phyloP scores from a whole-genome alignment of 768 basidiomycete species.

The Daedaleopsis sinensis region DNA sequence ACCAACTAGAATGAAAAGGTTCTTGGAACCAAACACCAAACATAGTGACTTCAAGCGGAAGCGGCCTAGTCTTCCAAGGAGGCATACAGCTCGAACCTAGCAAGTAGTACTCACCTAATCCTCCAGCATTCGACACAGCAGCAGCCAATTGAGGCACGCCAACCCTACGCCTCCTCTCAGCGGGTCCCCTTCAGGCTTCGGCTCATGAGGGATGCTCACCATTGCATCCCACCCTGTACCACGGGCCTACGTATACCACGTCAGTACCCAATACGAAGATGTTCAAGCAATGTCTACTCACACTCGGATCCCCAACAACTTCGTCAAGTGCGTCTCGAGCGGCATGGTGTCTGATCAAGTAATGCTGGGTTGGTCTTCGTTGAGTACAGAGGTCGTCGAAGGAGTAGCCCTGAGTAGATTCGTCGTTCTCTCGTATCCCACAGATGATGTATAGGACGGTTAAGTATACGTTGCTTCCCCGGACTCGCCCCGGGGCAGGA shows the following conservation, averaged over 20 bases:
- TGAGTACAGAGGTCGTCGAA: too few relatives aligned
- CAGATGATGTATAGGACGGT: too few relatives aligned
- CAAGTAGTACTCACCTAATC: constrained; percentile 54
- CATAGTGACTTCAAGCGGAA: neutral
- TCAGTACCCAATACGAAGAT: neutral
- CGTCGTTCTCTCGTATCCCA: too few relatives aligned
- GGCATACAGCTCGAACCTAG: neutral
- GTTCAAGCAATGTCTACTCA: constrained; percentile 35
- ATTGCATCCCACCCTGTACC: constrained; percentile 92
- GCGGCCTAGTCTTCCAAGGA: neutral
- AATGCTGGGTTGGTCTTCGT: too few relatives aligned
- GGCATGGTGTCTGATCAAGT: constrained; percentile 5
- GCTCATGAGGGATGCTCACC: constrained; percentile 43
- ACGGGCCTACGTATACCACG: constrained; percentile 55
- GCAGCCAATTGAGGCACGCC: constrained; percentile 74
- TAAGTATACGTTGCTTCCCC: too few relatives aligned
- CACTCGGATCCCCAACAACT: constrained; percentile 69
- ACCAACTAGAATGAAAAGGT: too few relatives aligned
- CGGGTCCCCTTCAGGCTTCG: neutral
- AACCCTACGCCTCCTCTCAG: constrained; percentile 54
- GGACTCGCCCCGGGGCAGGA: too few relatives aligned
- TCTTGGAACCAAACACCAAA: too few relatives aligned
- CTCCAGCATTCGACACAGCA: constrained; percentile 83
- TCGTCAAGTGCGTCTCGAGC: constrained; percentile 58
- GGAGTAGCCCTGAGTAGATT: too few relatives aligned